Evolutionary conservation across 371 early-diverging fungal species (phyloP), one percentile per base, ranked within the genome.

Genomic region (Mucor saturninus): DNA sequence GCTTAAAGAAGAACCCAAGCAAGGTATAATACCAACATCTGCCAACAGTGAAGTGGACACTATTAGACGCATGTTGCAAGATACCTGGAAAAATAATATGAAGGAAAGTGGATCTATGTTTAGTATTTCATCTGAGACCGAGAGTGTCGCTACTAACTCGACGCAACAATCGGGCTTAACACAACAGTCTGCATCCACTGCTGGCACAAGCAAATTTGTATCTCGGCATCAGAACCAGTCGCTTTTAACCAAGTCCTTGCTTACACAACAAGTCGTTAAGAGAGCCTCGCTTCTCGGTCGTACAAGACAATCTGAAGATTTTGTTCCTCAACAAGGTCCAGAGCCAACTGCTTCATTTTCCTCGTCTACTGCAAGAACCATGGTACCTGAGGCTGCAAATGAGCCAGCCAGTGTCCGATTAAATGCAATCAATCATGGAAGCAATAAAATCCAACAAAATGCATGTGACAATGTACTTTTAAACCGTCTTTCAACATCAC

Each of bases 41-140:
- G 8, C 46, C 11, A 29, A 50, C 21, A 68, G 69, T 2, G 62
- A 79, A 40, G 69, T 79, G 6, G 69, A 79, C 53, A 59, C 59
- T 1, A 62, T 75, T 45, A 71, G 79, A 4, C 61, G 65, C 1
- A 61, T 69, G 58, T 53, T 79, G 10, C 79, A 76, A 53, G 67
- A 63, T 6, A 74, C 74, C 15, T 72, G 72, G 72, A 67, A 64
- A 1, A 65, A 37, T 35, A 63, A 61, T 26, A 54, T 67, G 13
- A 61, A 54, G 28, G 74, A 70, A 37, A 66, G 65, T 38, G 65
- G 62, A 29, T 71, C 71, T 0, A 59, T 54, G n/a, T 59, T 59
- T 26, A 71, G 68, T 21, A 59, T 61, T 5, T 31, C 59, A n/a
- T 65, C 71, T 4, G 65, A 65, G 1, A 51, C 57, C 5, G 56